These are phyloP conservation scores for Cladorrhinum sp. DNA, from an alignment of 2,329 filamentous ascomycete genomes.

Conservation along the genomic window DNA sequence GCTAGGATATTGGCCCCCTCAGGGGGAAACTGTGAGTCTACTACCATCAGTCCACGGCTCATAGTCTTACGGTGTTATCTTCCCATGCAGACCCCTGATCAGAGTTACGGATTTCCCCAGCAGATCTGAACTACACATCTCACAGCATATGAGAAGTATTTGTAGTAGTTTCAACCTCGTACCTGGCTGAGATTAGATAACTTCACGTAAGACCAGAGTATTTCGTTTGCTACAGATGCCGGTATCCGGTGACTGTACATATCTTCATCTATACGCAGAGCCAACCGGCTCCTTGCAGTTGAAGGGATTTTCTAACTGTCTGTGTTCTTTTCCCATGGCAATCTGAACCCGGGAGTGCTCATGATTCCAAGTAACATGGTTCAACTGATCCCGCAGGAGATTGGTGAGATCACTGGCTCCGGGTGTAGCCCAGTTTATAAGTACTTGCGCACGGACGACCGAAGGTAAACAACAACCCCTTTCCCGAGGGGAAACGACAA, in stretches of 20 bases:
- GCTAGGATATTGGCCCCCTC: too few species aligned
- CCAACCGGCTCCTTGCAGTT: not conserved
- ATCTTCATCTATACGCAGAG: not conserved
- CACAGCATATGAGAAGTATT: not conserved
- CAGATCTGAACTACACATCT: not conserved
- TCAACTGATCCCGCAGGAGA: not conserved
- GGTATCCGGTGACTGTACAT: not conserved
- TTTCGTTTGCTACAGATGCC: not conserved
- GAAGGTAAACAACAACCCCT: conserved; percentile 1
- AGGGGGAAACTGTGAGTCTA: too few species aligned
- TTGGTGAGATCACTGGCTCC: too few species aligned
- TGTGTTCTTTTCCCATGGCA: not conserved
- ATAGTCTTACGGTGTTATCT: too few species aligned
- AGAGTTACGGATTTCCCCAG: too few species aligned
- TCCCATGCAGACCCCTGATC: too few species aligned
- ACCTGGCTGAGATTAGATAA: not conserved
- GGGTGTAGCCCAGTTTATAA: too few species aligned
- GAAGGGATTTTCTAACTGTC: not conserved
- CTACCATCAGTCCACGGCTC: too few species aligned
- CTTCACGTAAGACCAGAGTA: not conserved
- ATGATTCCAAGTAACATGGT: not conserved
- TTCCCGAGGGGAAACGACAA: not conserved
- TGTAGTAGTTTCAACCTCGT: too few species aligned
- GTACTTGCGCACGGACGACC: not conserved
- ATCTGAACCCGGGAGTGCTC: not conserved